Percentiles rank a stretch among this genome's conserved stretches.
phyloP scores from a whole-genome alignment of 768 basidiomycete genomes.

The Phlebiopsis flavidoalba region DNA sequence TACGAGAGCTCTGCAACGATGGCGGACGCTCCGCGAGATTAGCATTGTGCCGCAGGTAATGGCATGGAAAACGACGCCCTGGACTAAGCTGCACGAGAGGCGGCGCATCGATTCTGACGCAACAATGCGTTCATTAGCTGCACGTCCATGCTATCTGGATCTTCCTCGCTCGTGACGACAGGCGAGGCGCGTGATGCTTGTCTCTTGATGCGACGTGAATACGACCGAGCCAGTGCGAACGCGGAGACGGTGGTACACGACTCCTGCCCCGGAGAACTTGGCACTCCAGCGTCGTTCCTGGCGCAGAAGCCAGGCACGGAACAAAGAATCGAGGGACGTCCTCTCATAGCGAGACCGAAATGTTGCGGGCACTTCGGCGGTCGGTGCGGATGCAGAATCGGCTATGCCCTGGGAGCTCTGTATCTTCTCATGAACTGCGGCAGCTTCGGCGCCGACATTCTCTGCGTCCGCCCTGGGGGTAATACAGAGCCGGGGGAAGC shows the following conservation, averaged over 20 bases:
- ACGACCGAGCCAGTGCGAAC: slow-evolving; percentile 84
- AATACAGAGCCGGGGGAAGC: slow-evolving; percentile 9
- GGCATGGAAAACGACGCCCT: slow-evolving; percentile 44
- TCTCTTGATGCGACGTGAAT: slow-evolving; percentile 59
- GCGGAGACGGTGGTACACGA: slow-evolving; percentile 85
- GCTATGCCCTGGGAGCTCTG: not conserved
- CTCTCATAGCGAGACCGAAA: slow-evolving; percentile 22
- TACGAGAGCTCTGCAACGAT: slow-evolving; percentile 65
- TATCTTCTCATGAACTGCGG: slow-evolving; percentile 16
- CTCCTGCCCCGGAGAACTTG: slow-evolving; percentile 69
- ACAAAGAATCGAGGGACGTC: slow-evolving; percentile 23
- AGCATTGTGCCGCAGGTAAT: not conserved
- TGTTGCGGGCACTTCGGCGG: slow-evolving; percentile 9
- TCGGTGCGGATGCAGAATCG: slow-evolving; percentile 8
- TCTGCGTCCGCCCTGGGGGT: slow-evolving; percentile 1
- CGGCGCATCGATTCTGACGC: slow-evolving; percentile 61
- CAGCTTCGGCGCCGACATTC: not conserved
- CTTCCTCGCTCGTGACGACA: slow-evolving; percentile 40
- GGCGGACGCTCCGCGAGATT: slow-evolving; percentile 1
- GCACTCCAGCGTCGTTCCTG: slow-evolving; percentile 59
- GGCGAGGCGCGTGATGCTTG: slow-evolving; percentile 71
- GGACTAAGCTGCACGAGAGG: slow-evolving; percentile 68
- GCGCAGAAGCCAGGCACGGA: slow-evolving; percentile 26
- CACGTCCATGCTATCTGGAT: slow-evolving; percentile 69
- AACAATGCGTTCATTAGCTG: slow-evolving; percentile 73